Percentiles rank a stretch among this genome's conserved stretches.
phyloP scores from a whole-genome alignment of 2,329 filamentous ascomycete species.

The Cytospora piceae region DNA sequence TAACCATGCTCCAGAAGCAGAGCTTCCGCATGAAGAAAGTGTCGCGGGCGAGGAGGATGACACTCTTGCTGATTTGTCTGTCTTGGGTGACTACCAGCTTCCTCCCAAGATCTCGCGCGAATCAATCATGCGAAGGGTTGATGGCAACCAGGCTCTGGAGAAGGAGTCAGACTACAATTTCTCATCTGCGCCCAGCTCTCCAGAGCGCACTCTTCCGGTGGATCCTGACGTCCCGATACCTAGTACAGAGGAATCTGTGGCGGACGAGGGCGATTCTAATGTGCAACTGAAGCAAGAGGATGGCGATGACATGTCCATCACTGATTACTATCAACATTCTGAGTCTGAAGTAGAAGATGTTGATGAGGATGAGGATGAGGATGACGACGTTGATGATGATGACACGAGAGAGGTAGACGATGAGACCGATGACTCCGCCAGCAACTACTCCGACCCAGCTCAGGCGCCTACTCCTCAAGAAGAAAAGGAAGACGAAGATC shows the following conservation, averaged over 20 bases:
- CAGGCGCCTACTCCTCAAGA: constrained; percentile 36
- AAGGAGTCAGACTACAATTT: constrained; percentile 66
- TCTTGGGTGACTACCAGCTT: constrained; percentile 65
- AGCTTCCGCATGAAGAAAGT: constrained; percentile 42
- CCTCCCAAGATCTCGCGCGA: constrained; percentile 87
- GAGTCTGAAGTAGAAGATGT: constrained; percentile 44
- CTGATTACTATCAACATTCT: constrained; percentile 65
- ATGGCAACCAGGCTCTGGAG: constrained; percentile 62
- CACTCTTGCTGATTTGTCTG: constrained; percentile 62
- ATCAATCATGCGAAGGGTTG: constrained; percentile 87
- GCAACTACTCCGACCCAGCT: constrained; percentile 58
- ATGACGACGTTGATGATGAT: constrained; percentile 35
- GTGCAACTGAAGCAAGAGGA: constrained; percentile 51
- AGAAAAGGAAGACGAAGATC: constrained; percentile 44
- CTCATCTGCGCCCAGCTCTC: constrained; percentile 62
- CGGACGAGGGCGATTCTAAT: constrained; percentile 65
- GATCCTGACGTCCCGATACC: constrained; percentile 92
- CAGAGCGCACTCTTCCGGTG: constrained; percentile 62
- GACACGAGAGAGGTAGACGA: constrained; percentile 45
- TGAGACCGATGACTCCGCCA: constrained; percentile 55
- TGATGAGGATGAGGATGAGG: constrained; percentile 34
- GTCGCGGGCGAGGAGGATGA: constrained; percentile 60
- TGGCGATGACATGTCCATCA: constrained; percentile 68
- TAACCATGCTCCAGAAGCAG: constrained; percentile 50
- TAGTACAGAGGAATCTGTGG: constrained; percentile 73